Percentiles rank a stretch among this genome's conserved stretches.
These are phyloP conservation scores for Aquilaria yunnanensis DNA, from an alignment of 345 rosid species.

Conservation along the genomic window DNA sequence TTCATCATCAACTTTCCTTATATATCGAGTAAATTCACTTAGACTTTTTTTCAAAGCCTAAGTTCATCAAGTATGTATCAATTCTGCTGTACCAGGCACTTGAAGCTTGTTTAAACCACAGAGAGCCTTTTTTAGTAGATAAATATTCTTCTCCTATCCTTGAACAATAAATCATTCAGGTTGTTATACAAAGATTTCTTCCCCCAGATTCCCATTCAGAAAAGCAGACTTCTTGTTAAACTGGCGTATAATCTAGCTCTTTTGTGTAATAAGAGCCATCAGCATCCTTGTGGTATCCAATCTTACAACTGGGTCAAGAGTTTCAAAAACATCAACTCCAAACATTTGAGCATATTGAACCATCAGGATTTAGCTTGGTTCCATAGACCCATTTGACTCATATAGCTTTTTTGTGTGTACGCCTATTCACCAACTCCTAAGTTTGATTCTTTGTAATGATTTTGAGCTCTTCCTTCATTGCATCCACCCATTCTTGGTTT, in stretches of 20 bases:
- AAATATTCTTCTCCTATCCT: background rate
- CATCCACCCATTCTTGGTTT: background rate
- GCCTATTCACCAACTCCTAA: background rate
- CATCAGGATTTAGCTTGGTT: background rate
- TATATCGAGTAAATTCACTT: background rate
- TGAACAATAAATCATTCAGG: background rate
- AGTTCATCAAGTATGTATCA: background rate
- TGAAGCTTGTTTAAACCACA: background rate
- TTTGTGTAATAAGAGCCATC: background rate
- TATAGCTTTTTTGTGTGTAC: background rate
- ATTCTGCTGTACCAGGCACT: slow-evolving; percentile 4
- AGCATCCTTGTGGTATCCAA: background rate
- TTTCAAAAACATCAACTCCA: background rate
- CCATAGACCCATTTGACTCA: too few species aligned
- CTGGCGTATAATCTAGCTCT: background rate
- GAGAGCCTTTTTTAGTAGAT: background rate
- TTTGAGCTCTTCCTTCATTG: background rate
- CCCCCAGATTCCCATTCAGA: background rate
- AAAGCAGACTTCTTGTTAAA: background rate
- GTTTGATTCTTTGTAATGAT: background rate
- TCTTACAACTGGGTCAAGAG: background rate
- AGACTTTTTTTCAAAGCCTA: background rate
- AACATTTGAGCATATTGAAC: background rate
- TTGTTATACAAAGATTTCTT: background rate
- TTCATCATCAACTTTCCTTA: background rate